Base-by-base conservation (phyloP, 768 basidiomycete species). In the Gautieria morchelliformis region DNA sequence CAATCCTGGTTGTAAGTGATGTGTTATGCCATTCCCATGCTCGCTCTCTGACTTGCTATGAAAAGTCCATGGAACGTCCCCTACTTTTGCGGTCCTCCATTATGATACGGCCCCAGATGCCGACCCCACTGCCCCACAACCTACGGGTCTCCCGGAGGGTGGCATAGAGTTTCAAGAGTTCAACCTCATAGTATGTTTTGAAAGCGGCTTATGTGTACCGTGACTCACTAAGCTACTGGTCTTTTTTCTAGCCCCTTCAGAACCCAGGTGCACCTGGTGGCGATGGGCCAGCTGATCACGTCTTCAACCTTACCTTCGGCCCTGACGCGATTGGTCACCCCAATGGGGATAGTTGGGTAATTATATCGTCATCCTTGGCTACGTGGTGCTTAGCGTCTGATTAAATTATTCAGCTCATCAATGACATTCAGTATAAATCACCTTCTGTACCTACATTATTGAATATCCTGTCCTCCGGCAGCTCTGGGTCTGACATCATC, bases 61-160 rank as follows among this genome's bases (percentile, higher is more conserved):
- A 56, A 27, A 27, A 27, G 27, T 27, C 27, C 27, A 27, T 27
- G 27, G 27, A 27, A 27, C 27, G 5, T 27, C 27, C 27, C 27
- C 27, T 32, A 56, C 44, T 7, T 79, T 77, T 11, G 83, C 78
- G 1, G 79, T 82, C 49, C 66, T 81, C 5, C 73, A 77, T 12
- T 82, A 82, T 63, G 59, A 42, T 11, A 76, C 77, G 15, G 78
- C 77, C 0, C 40, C 55, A 1, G 42, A 14, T 10, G 59, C 58
- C n/a, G 67, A 80, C 37, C 79, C 80, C 0, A 72, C 69, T 0
- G 73, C 73, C 2, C 66, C 52, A 1, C 65, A 70, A 5, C 62
- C 67, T 1, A n/a, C 53, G 2, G 41, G 24, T 17, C 17, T 46
- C 2, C 1, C 20, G n/a, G n/a, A 14, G 2, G 59, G 61, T 50